These are phyloP conservation scores for Hydrangea macrophylla DNA, from an alignment of 148 eudicot genomes.

Conservation along the genomic window DNA sequence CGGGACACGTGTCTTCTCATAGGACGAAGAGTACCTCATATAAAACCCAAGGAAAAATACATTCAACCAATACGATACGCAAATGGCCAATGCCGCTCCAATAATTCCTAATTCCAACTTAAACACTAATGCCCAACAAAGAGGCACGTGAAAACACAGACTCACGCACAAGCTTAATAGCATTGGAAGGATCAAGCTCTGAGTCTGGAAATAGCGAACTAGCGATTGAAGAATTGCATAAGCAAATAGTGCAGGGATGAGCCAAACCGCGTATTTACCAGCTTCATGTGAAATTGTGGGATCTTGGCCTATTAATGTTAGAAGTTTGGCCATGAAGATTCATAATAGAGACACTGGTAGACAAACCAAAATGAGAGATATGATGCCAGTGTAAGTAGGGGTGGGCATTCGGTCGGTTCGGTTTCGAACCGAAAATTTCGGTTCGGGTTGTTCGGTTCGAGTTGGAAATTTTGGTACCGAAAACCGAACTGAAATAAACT, in stretches of 20 bases:
- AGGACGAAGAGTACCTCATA: constrained; percentile 32
- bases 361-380: constrained; percentile 31
- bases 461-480: too few relatives aligned
- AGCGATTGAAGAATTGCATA: constrained; percentile 31
- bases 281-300: constrained; percentile 40
- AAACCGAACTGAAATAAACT: too few relatives aligned
- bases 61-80: constrained; percentile 35
- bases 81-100: constrained; percentile 44
- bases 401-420: too few relatives aligned
- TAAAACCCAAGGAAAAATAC: constrained; percentile 33
- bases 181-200: constrained; percentile 43
- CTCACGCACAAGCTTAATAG: constrained; percentile 23
- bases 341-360: constrained; percentile 33
- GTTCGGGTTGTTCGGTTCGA: too few relatives aligned
- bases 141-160: constrained; percentile 29
- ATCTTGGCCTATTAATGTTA: constrained; percentile 40
- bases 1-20: constrained; percentile 31
- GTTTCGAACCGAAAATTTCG: too few relatives aligned
- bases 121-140: constrained; percentile 40
- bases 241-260: constrained; percentile 37
- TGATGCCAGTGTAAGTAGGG: constrained; percentile 33
- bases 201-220: constrained; percentile 34
- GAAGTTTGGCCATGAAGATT: constrained; percentile 37
- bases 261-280: constrained; percentile 28
- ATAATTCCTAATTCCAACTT: constrained; percentile 24